These are phyloP conservation scores for Candida saitoana DNA, from an alignment of 805 yeast species.

Conservation along the genomic window DNA sequence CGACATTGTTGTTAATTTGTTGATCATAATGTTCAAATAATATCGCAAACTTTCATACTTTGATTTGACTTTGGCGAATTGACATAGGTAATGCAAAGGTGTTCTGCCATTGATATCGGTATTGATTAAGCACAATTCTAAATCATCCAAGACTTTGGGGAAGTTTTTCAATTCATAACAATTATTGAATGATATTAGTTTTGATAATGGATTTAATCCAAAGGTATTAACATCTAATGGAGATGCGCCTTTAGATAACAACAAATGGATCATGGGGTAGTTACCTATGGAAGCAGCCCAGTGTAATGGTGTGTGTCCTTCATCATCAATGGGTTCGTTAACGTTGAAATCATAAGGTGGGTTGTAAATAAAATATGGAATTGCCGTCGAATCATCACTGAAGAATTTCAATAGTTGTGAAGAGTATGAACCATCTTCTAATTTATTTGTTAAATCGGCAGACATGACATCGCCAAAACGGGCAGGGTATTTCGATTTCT, in stretches of 20 bases:
- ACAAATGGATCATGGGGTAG: slow-evolving; percentile 66
- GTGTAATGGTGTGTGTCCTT: slow-evolving; percentile 91
- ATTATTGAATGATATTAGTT: slow-evolving; percentile 83
- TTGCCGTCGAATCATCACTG: slow-evolving; percentile 38
- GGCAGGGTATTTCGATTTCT: slow-evolving; percentile 6
- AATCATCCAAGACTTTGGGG: slow-evolving; percentile 68
- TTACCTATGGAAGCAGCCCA: slow-evolving; percentile 98
- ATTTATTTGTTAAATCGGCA: slow-evolving; percentile 46
- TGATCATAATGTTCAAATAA: slow-evolving; percentile 71
- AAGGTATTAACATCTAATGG: slow-evolving; percentile 46
- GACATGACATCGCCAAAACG: slow-evolving; percentile 5
- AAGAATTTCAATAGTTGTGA: slow-evolving; percentile 39
- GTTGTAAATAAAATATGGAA: slow-evolving; percentile 63
- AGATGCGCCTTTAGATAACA: slow-evolving; percentile 74
- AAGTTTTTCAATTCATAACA: slow-evolving; percentile 79
- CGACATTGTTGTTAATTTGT: slow-evolving; percentile 55
- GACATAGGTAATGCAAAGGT: slow-evolving; percentile 81
- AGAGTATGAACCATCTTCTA: slow-evolving; percentile 41
- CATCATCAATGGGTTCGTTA: slow-evolving; percentile 82
- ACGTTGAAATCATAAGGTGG: slow-evolving; percentile 66
- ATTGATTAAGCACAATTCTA: slow-evolving; percentile 73
- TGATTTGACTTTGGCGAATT: slow-evolving; percentile 59
- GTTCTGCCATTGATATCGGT: slow-evolving; percentile 72
- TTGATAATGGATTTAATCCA: slow-evolving; percentile 85
- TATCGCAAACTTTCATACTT: slow-evolving; percentile 78